Evolutionary conservation across 306 rosid species (phyloP).

Genomic region (Astragalus glycyphyllos): DNA sequence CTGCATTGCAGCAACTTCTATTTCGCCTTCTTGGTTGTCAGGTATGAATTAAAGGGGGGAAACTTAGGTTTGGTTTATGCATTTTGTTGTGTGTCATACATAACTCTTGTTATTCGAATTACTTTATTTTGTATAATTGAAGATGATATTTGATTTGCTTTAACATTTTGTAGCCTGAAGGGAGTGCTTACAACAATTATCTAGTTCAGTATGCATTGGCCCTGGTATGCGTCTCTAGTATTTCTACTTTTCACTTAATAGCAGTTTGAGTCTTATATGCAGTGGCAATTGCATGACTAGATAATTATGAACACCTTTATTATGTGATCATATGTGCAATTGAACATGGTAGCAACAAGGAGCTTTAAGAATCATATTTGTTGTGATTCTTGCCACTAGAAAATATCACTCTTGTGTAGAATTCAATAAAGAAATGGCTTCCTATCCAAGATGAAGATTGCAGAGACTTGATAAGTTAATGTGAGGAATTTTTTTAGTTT

Average conservation of each 20-base stretch:
- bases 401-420: neutral
- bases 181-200: slow-evolving; percentile 77
- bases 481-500: too few species aligned
- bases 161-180: slow-evolving; percentile 86
- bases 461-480: too few species aligned
- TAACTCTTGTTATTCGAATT: slow-evolving; percentile 4
- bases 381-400: neutral
- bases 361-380: neutral
- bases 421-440: too few species aligned
- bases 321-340: neutral
- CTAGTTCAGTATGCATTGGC: slow-evolving; percentile 93
- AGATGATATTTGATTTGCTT: slow-evolving; percentile 38
- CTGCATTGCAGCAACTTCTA: slow-evolving; percentile 90
- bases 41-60: slow-evolving; percentile 53
- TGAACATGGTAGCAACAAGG: slow-evolving; percentile 1
- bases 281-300: slow-evolving; percentile 1
- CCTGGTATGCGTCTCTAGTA: slow-evolving; percentile 61
- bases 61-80: neutral
- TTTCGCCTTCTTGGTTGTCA: slow-evolving; percentile 87
- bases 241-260: slow-evolving; percentile 6
- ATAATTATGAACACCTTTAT: slow-evolving; percentile 2
- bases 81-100: neutral
- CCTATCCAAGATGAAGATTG: too few species aligned
- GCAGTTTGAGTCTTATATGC: slow-evolving; percentile 2
- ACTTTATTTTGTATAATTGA: slow-evolving; percentile 4